Conservation (phyloP, 805 yeast species). For the Grigorovia humatica region DNA sequence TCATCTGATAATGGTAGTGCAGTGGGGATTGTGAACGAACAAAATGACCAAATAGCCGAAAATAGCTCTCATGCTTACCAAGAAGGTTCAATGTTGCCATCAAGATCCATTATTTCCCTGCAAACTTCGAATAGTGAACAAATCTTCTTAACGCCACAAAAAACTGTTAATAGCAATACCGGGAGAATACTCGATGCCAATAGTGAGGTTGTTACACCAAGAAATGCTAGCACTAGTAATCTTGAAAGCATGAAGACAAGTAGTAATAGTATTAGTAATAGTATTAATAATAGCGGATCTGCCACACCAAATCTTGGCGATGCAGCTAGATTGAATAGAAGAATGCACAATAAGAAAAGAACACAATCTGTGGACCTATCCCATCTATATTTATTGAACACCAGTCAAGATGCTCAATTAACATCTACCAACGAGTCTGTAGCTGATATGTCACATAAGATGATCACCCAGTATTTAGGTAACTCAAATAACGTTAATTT, state of each 20-base stretch:
- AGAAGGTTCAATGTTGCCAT: not conserved
- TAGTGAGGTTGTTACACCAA: not conserved
- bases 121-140: not conserved
- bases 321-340: not conserved
- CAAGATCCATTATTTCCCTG: not conserved
- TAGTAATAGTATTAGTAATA: not conserved
- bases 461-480: conserved; percentile 46
- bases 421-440: conserved; percentile 33
- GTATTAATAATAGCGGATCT: not conserved
- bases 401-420: conserved; percentile 25
- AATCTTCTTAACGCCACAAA: not conserved
- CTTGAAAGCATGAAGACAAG: not conserved
- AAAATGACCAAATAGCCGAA: not conserved
- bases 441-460: conserved; percentile 43
- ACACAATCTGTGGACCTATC: conserved; percentile 32
- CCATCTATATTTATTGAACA: conserved; percentile 30
- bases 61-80: not conserved
- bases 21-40: too few species aligned
- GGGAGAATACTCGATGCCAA: not conserved
- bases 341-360: conserved; percentile 8
- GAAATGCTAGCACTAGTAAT: not conserved
- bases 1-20: not conserved
- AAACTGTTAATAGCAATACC: not conserved
- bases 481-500: conserved; percentile 37
- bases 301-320: not conserved